Conservation (phyloP, 2,329 filamentous ascomycete species). For the Aciculosporium take region DNA sequence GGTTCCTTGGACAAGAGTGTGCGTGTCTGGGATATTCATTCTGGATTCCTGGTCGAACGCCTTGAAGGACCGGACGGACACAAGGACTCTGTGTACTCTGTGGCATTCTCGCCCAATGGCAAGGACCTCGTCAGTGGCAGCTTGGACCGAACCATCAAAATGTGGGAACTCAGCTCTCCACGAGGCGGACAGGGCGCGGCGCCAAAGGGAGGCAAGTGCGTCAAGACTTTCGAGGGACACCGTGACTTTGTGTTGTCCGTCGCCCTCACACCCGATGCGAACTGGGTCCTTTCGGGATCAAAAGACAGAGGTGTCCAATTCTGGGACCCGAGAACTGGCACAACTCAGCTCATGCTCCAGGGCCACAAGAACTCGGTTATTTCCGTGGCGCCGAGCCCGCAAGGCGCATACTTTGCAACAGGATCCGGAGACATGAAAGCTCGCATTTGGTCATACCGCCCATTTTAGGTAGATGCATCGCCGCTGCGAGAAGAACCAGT, state of each 20-base stretch:
- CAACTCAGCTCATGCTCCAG: conserved; percentile 95
- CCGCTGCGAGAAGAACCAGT: neutral
- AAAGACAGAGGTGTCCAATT: conserved; percentile 97
- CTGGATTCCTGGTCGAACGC: conserved; percentile 75
- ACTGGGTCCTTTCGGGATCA: conserved; percentile 93
- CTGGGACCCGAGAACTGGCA: conserved; percentile 89
- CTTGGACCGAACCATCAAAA: conserved; percentile 96
- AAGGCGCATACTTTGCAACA: conserved; percentile 79
- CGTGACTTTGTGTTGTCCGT: conserved; percentile 96
- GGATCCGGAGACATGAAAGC: conserved; percentile 96
- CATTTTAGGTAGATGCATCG: conserved; percentile 19
- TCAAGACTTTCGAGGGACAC: conserved; percentile 95
- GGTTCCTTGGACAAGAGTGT: conserved; percentile 96
- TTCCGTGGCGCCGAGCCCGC: conserved; percentile 86
- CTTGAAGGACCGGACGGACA: conserved; percentile 88
- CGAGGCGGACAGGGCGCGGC: conserved; percentile 51
- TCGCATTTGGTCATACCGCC: conserved; percentile 81
- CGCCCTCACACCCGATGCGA: conserved; percentile 81
- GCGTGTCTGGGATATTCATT: conserved; percentile 85
- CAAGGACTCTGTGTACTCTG: conserved; percentile 92
- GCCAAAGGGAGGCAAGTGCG: conserved; percentile 78
- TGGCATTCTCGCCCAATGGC: conserved; percentile 88
- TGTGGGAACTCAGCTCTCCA: conserved; percentile 82
- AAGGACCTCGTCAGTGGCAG: conserved; percentile 88
- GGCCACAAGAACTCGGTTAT: conserved; percentile 99